These are phyloP conservation scores for Auxenochlorella protothecoides DNA, from an alignment of 139 green algal species.

Conservation along the genomic window DNA sequence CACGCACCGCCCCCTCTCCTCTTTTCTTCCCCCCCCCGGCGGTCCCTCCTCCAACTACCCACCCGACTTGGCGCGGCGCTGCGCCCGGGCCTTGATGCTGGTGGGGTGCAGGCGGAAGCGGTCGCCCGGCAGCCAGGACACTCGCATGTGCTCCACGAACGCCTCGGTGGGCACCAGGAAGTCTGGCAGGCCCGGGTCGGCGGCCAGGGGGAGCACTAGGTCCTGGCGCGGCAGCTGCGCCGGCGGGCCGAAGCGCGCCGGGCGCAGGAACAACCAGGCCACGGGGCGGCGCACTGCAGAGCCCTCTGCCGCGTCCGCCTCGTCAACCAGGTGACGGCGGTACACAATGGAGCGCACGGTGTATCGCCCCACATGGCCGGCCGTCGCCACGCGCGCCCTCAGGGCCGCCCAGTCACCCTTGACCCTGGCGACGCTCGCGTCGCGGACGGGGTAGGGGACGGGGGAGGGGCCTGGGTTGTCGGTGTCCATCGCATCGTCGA, in stretches of 20 bases:
- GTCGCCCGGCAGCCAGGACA: conserved; percentile 49
- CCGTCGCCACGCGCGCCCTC: conserved; percentile 6
- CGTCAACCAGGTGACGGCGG: conserved; percentile 23
- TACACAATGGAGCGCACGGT: conserved; percentile 32
- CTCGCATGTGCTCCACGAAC: conserved; percentile 37
- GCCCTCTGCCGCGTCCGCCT: conserved; percentile 2
- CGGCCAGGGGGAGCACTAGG: conserved; percentile 41
- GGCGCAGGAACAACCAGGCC: conserved; percentile 64
- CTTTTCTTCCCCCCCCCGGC: not conserved
- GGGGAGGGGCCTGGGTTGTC: no score
- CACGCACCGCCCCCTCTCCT: not conserved
- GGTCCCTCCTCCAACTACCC: no score
- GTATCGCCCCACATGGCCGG: conserved; percentile 38
- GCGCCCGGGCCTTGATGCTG: no score
- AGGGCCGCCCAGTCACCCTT: conserved; percentile 22
- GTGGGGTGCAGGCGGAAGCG: conserved; percentile 54
- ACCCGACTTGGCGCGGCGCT: no score
- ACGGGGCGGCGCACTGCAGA: conserved; percentile 21
- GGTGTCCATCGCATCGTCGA: no score
- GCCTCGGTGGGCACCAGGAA: conserved; percentile 44
- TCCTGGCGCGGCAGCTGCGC: conserved; percentile 25
- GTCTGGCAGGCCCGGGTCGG: conserved; percentile 61
- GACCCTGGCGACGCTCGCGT: not conserved
- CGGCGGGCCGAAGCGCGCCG: conserved; percentile 12
- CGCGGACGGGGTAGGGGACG: no score